Percentiles rank a stretch among this genome's conserved stretches.
Evolutionary conservation across 352 stramenopile genomes (phyloP).

Genomic region (Globisporangium lucens): DNA sequence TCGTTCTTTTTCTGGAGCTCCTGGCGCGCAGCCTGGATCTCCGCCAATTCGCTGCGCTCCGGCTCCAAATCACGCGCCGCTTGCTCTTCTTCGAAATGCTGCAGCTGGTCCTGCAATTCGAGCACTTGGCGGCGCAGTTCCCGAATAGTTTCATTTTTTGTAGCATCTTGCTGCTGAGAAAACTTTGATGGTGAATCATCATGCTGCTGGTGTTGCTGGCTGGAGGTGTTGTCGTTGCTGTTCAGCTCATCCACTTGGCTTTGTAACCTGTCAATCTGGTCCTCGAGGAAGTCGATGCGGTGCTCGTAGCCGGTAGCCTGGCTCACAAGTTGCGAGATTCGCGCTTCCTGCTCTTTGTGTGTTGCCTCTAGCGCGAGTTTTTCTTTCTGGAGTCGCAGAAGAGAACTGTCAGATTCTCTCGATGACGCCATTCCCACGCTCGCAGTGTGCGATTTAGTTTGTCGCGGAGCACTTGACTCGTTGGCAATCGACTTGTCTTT

Average conservation of each 20-base stretch:
- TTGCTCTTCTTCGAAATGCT: conserved; percentile 15
- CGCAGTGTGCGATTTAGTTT: neutral
- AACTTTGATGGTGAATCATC: neutral
- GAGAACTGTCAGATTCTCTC: conserved; percentile 4
- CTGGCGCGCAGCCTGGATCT: conserved; percentile 29
- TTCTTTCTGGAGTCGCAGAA: conserved; percentile 22
- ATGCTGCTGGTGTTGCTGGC: neutral
- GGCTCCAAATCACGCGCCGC: conserved; percentile 25
- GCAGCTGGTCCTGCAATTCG: conserved; percentile 21
- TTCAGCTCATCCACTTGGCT: neutral
- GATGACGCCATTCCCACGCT: neutral
- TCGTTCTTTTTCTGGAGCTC: conserved; percentile 40
- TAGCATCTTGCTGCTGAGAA: neutral
- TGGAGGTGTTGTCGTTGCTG: neutral
- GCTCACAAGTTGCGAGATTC: conserved; percentile 23
- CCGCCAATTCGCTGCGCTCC: conserved; percentile 26
- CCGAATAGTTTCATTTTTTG: conserved; percentile 18
- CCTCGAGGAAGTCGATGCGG: conserved; percentile 11
- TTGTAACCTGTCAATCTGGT: conserved; percentile 11
- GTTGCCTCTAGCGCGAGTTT: conserved; percentile 21
- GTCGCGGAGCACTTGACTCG: neutral
- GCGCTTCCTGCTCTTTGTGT: conserved; percentile 23
- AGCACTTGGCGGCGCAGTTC: conserved; percentile 18
- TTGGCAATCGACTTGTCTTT: neutral
- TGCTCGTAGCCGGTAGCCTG: conserved; percentile 20